phyloP scores from a whole-genome alignment of 108 stramenopile genomes.

The Cyclotella choctawhatcheeana region DNA sequence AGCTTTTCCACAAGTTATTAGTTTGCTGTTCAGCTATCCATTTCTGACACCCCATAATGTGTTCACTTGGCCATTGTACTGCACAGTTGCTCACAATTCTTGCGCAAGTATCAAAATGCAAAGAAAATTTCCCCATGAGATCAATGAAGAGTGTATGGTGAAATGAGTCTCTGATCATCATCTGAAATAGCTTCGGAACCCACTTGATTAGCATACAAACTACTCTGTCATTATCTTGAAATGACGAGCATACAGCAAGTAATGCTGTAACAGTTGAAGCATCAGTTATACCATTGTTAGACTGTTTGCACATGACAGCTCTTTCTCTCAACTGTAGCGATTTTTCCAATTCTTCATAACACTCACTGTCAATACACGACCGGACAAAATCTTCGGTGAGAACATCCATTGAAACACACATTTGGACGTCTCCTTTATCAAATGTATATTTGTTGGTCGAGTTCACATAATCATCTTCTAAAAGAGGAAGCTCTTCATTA shows the following conservation, averaged over 20 bases:
- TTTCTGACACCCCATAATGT: too few species aligned
- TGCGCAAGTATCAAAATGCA: conserved; percentile 31
- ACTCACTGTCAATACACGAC: not conserved
- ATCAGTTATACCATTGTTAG: too few species aligned
- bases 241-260: conserved; percentile 1
- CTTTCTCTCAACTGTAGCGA: conserved; percentile 14
- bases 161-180: conserved; percentile 37
- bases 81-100: conserved; percentile 49
- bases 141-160: conserved; percentile 52
- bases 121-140: conserved; percentile 32
- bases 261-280: conserved; percentile 13
- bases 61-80: not conserved
- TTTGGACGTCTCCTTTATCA: not conserved
- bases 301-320: not conserved
- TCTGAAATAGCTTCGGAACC: conserved; percentile 56
- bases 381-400: conserved; percentile 8
- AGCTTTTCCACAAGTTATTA: conserved; percentile 6
- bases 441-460: not conserved
- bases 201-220: conserved; percentile 56
- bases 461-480: too few species aligned
- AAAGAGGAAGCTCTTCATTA: too few species aligned
- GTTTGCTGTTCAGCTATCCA: conserved; percentile 51
- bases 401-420: not conserved
- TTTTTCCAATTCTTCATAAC: conserved; percentile 10
- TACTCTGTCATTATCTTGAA: not conserved